Conservation (phyloP, 345 rosid genomes). For the Lumnitzera littorea region DNA sequence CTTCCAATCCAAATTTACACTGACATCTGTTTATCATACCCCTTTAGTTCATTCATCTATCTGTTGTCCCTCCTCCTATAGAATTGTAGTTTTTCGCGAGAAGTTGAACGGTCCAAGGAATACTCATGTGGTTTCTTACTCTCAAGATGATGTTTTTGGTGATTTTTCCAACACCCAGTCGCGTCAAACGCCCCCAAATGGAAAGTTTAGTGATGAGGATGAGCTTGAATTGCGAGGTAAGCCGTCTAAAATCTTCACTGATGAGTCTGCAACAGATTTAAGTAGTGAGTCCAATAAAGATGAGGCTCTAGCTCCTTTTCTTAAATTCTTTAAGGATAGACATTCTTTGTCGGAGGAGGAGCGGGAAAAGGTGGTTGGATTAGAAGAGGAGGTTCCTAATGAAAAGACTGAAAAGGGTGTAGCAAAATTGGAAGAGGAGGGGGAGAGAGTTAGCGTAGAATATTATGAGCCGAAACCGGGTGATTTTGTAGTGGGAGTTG, state of each 20-base stretch:
- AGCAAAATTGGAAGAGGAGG: slow-evolving; percentile 15
- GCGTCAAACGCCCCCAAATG: slow-evolving; percentile 22
- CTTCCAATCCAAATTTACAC: too few species aligned
- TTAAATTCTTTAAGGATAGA: slow-evolving; percentile 65
- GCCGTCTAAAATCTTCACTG: slow-evolving; percentile 41
- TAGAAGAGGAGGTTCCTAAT: slow-evolving; percentile 16
- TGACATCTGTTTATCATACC: too few species aligned
- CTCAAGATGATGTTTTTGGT: slow-evolving; percentile 26
- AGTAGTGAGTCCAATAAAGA: slow-evolving; percentile 32
- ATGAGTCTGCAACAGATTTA: slow-evolving; percentile 21
- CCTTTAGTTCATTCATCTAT: too few species aligned
- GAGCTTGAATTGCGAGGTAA: slow-evolving; percentile 63
- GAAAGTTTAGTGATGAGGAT: slow-evolving; percentile 12
- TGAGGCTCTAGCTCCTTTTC: slow-evolving; percentile 69
- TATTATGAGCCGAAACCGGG: slow-evolving; percentile 80
- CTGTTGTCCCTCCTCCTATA: too few species aligned
- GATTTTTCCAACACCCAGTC: slow-evolving; percentile 23
- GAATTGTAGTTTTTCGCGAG: too few species aligned
- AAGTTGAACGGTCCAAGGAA: slow-evolving; percentile 9
- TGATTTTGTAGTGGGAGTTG: slow-evolving; percentile 88
- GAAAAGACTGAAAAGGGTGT: slow-evolving; percentile 1
- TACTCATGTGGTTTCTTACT: slow-evolving; percentile 27
- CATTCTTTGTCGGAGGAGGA: slow-evolving; percentile 20
- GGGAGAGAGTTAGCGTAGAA: slow-evolving; percentile 42
- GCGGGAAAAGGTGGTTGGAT: too few species aligned